Base-by-base conservation (phyloP, 441 rosid species). In the Melastoma candidum region DNA sequence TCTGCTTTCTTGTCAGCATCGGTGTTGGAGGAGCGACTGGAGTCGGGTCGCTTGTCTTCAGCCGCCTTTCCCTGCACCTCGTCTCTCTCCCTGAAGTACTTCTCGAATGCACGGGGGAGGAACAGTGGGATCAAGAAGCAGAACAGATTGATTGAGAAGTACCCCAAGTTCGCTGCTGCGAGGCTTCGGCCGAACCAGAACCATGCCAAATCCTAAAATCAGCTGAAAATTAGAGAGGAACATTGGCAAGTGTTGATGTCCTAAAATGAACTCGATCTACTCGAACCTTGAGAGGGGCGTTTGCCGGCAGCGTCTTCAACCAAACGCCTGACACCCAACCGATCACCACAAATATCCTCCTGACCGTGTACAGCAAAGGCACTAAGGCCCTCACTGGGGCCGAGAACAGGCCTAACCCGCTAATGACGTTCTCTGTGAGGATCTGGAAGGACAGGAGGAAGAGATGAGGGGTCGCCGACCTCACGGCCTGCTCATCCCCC, bases 381-480 rank as follows among this genome's bases (percentile, higher is more conserved):
- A 88, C 95, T 9, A 88, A 57, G 1, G 90, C 94, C 66, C 94
- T 77, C 54, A 88, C 95, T 1, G 98, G 97, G 0, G 82, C 71
- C 3, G 95, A 92, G 59, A 88, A 85, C 48, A 88, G 64, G 1
- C 90, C 82, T 50, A 88, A 24, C 46, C 97, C 80, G 27, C 86
- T 81, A 14, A 88, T 74, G 11, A 88, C 56, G 56, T 85, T 92
- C 72, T 88, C 98, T 0, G 97, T 80, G 27, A 92, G 80, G 56
- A 92, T 88, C 70, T 92, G 98, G 69, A 80, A 88, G 0, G 97
- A 83, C 11, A 92, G 82, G 68, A 92, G 61, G 77, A 88, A 88
- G 68, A 88, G 59, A 58, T 85, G 94, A 3, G 94, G 95, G 0
- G 98, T 84, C 0, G 92, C 89, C 12, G 89, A 85, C 22, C 87